Conservation (phyloP, 176 grass and related monocot genomes). For the Coix lacrymajobi region DNA sequence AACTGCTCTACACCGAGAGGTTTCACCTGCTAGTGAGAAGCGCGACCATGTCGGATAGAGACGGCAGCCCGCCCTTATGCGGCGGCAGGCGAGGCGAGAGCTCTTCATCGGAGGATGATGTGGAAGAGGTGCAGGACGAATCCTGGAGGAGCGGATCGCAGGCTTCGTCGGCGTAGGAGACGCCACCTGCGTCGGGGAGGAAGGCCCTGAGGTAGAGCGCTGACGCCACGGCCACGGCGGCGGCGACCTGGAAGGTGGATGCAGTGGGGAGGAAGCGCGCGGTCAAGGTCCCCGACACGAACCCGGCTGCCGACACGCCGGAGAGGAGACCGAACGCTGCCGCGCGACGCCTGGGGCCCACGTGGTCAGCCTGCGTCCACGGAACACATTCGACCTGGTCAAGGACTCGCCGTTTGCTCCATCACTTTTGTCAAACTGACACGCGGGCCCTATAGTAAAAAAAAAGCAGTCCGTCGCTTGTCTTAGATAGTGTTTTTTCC, state of each 20-base stretch:
- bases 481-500: not conserved
- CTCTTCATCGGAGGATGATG: slow-evolving; percentile 30
- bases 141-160: slow-evolving; percentile 42
- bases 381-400: not conserved
- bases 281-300: slow-evolving; percentile 70
- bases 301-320: slow-evolving; percentile 64
- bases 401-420: not conserved
- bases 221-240: slow-evolving; percentile 36
- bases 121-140: slow-evolving; percentile 14
- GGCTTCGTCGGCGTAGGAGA: slow-evolving; percentile 43
- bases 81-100: slow-evolving; percentile 34
- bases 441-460: not conserved
- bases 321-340: slow-evolving; percentile 67
- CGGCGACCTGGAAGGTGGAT: slow-evolving; percentile 68
- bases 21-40: slow-evolving; percentile 66
- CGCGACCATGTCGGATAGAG: slow-evolving; percentile 57
- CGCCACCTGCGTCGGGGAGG: slow-evolving; percentile 46
- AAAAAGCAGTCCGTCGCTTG: not conserved
- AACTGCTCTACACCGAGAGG: not conserved
- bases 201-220: slow-evolving; percentile 62
- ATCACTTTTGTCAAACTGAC: not conserved
- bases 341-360: slow-evolving; percentile 43
- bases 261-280: slow-evolving; percentile 82
- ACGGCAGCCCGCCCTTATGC: slow-evolving; percentile 37
- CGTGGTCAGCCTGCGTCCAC: slow-evolving; percentile 67